Evolutionary conservation across 139 green algal genomes (phyloP).

Genomic region (Edaphochlamys debaryana): DNA sequence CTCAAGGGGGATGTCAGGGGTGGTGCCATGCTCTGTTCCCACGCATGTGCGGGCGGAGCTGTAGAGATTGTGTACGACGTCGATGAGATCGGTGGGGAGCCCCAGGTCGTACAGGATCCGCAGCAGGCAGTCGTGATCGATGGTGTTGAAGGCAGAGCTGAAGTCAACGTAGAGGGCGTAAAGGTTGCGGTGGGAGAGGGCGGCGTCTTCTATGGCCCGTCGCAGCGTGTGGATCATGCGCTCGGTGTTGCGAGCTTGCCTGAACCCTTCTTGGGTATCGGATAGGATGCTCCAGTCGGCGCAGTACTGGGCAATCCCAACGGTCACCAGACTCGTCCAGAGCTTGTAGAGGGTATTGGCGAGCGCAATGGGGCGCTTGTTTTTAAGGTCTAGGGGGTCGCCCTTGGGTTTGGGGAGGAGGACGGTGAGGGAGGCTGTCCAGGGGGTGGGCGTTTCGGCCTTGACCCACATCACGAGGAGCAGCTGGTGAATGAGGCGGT

Average conservation of each 20-base stretch:
- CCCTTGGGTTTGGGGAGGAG: constrained; percentile 53
- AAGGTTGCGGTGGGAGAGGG: constrained; percentile 22
- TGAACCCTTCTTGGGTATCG: constrained; percentile 49
- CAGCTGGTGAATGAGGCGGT: constrained; percentile 9
- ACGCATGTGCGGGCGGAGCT: constrained; percentile 37
- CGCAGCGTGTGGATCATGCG: constrained; percentile 16
- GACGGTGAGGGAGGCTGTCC: constrained; percentile 47
- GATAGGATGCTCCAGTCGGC: constrained; percentile 7
- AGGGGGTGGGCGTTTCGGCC: constrained; percentile 41
- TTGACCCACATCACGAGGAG: constrained; percentile 41
- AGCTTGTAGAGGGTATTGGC: constrained; percentile 4
- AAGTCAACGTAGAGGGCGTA: constrained; percentile 51
- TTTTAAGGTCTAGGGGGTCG: constrained; percentile 15
- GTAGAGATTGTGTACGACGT: constrained; percentile 55
- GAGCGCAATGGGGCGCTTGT: constrained; percentile 33
- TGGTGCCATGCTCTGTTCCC: not conserved
- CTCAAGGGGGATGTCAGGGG: constrained; percentile 29
- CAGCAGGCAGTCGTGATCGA: constrained; percentile 54
- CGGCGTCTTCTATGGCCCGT: constrained; percentile 41
- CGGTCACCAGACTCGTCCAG: not conserved
- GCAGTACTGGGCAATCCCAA: not conserved
- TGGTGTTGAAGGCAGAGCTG: constrained; percentile 52
- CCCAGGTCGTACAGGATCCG: constrained; percentile 49
- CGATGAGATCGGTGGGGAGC: constrained; percentile 47
- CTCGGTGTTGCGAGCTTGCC: not conserved